Base-by-base conservation (phyloP, 106 monocot genomes). In the Acorus calamus region DNA sequence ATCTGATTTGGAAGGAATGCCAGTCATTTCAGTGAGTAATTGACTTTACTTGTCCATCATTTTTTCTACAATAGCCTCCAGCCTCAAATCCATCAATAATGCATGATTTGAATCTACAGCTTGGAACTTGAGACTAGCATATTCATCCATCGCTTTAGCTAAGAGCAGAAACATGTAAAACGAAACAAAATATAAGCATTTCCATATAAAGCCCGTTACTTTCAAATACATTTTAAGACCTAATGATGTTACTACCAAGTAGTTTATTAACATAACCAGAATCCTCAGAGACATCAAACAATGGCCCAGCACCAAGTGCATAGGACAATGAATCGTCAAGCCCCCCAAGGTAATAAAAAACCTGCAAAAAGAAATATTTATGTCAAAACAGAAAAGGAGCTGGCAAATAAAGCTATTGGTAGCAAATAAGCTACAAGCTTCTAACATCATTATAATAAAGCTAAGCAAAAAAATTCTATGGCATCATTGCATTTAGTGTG, bases 301-400 rank as follows among this genome's bases (percentile, higher is more conserved):
- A 62, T 0, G 98, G 75, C 7, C 92, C 98, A 73, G 98, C 98
- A 69, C 88, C 92, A 45, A 99, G 88, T 46, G 98, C 98, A 78
- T 99, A 99, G 3, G 92, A 85, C 42, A 99, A 76, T 2, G 98
- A 85, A 49, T 92, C 92, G 56, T 92, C 88, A 49, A 99, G 85
- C 50, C 92, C 98, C 5, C 98, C 98, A 49, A 99, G 91, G 66
- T 92, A 88, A 74, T 99, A 99, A 73, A 99, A 99, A 52, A 91
- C 96, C 94, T 94, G 66, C 55, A 28, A 43, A 46, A 42, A 28
- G 28, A 28, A 28, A 28, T 28, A 28, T 28, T 28, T 28, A 28
- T 28, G 28, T 28, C 28, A 28, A 28, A 28, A 28, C 28, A 28
- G 28, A 28, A 28, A 28, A 28, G 28, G 28, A 28, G 28, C 28